phyloP scores from a whole-genome alignment of 805 yeast genomes.

The Candida loeiensis region DNA sequence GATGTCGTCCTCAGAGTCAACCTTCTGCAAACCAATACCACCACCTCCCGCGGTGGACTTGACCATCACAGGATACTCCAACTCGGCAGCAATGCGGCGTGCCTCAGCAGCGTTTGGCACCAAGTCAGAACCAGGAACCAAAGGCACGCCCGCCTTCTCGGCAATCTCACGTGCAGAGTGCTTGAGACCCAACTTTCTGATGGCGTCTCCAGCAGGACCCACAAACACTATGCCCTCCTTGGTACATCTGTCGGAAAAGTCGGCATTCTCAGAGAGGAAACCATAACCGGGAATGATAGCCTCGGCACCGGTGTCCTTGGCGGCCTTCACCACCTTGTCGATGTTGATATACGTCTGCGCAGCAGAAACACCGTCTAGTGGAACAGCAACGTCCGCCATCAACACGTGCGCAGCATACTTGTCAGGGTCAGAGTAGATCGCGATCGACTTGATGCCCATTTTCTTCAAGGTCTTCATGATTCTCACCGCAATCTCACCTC shows the following conservation, averaged over 20 bases:
- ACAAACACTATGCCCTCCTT: conserved; percentile 84
- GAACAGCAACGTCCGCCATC: conserved; percentile 76
- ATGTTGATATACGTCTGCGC: conserved; percentile 86
- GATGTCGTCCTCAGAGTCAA: conserved; percentile 76
- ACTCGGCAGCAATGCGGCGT: conserved; percentile 60
- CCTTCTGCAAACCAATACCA: conserved; percentile 95
- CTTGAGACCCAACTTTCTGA: conserved; percentile 85
- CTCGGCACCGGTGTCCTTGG: conserved; percentile 77
- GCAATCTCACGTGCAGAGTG: conserved; percentile 98
- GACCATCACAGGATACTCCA: conserved; percentile 91
- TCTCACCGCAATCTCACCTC: conserved; percentile 97
- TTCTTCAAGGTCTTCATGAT: conserved; percentile 85
- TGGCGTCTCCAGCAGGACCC: conserved; percentile 96
- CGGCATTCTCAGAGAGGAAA: conserved; percentile 93
- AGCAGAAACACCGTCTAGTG: conserved; percentile 77
- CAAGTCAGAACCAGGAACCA: conserved; percentile 95
- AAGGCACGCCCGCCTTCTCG: conserved; percentile 83
- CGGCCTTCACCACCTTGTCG: conserved; percentile 83
- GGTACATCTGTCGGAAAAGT: conserved; percentile 84
- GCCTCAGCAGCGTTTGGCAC: conserved; percentile 74
- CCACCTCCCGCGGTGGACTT: conserved; percentile 99
- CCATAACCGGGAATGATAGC: conserved; percentile 99
- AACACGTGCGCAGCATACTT: conserved; percentile 82
- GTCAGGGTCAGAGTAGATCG: conserved; percentile 89
- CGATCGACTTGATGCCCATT: conserved; percentile 72